Evolutionary conservation across 1,284 basidiomycete species (phyloP), one percentile per base, ranked within the genome.

Genomic region (Ganoderma multipileum): DNA sequence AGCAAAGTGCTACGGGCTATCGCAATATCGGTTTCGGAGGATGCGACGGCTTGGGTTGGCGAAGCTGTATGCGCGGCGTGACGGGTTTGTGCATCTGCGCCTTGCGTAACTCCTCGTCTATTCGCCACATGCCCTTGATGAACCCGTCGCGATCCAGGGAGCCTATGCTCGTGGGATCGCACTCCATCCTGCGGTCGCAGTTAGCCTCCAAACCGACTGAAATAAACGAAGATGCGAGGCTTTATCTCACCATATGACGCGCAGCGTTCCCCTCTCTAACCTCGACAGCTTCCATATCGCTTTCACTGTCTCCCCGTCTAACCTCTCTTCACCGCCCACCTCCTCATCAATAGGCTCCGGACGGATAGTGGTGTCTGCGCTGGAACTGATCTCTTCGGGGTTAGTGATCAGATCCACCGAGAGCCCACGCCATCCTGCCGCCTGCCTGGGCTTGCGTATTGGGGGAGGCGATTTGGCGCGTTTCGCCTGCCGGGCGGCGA

Each of bases 41-140:
- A 44, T 68, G 69, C 50, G 67, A 55, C 39, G 73, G 71, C 67
- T 66, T 67, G 4, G 71, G 68, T 28, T 70, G 71, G 39, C 69
- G 64, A n/a, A 71, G 50, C 41, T 67, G 60, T 63, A 72, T 59
- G 62, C 68, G 62, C 18, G 72, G 72, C 41, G 62, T 44, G 26
- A 67, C 57, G 59, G 70, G 67, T 54, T 58, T 70, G 33, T 67
- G 59, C 47, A 85, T 76, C 72, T 89, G 87, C 18, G 85, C 83
- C 58, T 86, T 85, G 18, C 90, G 83, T n/a, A 95, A 84, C 74
- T 94, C 93, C 77, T 94, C 92, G 79, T 95, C 93, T 44, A 95
- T 92, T 26, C 87, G 85, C 92, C 92, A 93, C 92, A 94, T 94
- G 50, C 92, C 94, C 68, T 83, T 85, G 38, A 88, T 85, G 75